Percentiles rank a stretch among this genome's conserved stretches.
These are phyloP conservation scores for Pisolithus sp. DNA, from an alignment of 768 basidiomycete genomes.

Conservation along the genomic window DNA sequence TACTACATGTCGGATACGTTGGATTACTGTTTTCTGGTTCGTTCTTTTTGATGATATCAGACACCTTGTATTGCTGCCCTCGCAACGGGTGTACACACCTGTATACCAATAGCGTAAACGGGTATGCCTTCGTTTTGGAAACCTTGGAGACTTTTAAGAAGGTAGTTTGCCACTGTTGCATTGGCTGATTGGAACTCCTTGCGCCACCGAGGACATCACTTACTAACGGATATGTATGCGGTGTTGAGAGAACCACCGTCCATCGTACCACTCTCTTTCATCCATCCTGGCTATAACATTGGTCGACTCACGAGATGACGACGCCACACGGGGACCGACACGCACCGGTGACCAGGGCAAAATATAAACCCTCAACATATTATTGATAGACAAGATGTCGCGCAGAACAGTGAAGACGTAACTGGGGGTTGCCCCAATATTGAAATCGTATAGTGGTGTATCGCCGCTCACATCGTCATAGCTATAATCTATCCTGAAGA, in stretches of 20 bases:
- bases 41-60: conserved; percentile 32
- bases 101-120: conserved; percentile 57
- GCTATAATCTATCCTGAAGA: conserved; percentile 45
- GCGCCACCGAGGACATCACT: conserved; percentile 15
- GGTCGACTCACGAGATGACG: not conserved
- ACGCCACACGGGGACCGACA: not conserved
- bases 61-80: not conserved
- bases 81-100: conserved; percentile 23
- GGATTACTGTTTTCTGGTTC: conserved; percentile 51
- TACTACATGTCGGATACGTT: conserved; percentile 60
- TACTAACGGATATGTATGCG: conserved; percentile 43
- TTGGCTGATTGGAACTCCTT: conserved; percentile 1
- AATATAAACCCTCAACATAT: conserved; percentile 46
- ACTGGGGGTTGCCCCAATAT: conserved; percentile 51
- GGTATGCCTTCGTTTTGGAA: conserved; percentile 55
- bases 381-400: conserved; percentile 59
- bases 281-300: conserved; percentile 60
- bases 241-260: conserved; percentile 55
- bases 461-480: conserved; percentile 61
- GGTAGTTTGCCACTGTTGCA: conserved; percentile 58
- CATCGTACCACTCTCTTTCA: conserved; percentile 62
- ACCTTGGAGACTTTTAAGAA: conserved; percentile 66
- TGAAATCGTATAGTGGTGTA: conserved; percentile 50
- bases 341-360: conserved; percentile 73
- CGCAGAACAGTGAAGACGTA: conserved; percentile 56